Evolutionary conservation across 768 basidiomycete genomes (phyloP).

Genomic region (Tulasnella sp.): DNA sequence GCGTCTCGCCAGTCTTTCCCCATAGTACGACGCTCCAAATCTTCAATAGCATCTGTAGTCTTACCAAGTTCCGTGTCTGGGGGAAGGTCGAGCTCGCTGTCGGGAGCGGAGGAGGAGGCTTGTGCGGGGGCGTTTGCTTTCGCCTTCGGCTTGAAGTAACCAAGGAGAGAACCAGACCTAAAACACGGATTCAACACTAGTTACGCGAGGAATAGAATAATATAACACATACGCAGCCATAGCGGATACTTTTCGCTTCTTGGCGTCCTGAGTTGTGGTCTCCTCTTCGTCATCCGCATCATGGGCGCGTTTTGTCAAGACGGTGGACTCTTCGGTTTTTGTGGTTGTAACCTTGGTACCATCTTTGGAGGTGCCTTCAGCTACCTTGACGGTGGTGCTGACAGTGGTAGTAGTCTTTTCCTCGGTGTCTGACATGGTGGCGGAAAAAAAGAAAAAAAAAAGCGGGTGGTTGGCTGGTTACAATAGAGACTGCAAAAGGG

Average conservation of each 20-base stretch:
- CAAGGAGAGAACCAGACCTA: neutral
- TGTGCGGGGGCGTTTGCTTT: neutral
- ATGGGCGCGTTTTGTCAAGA: slow-evolving; percentile 5
- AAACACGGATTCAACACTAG: neutral
- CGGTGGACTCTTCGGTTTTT: neutral
- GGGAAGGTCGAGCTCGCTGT: neutral
- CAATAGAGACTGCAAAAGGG: neutral
- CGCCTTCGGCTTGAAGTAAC: neutral
- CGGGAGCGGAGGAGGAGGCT: neutral
- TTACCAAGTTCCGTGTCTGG: neutral
- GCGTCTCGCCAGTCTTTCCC: slow-evolving; percentile 53
- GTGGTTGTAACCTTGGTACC: neutral
- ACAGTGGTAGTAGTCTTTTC: neutral
- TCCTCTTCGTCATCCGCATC: neutral
- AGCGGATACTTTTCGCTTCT: neutral
- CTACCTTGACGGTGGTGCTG: neutral
- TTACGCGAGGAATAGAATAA: neutral
- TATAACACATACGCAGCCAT: slow-evolving; percentile 1
- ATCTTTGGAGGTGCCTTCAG: neutral
- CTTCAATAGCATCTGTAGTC: slow-evolving; percentile 7
- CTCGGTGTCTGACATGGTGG: neutral
- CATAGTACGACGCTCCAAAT: slow-evolving; percentile 18
- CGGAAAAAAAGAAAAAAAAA: neutral
- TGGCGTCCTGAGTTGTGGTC: neutral
- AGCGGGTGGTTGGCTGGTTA: neutral